Percentiles rank a stretch among this genome's conserved stretches.
These are phyloP conservation scores for Cryoendolithus antarcticus DNA, from an alignment of 2,329 filamentous ascomycete species.

Conservation along the genomic window DNA sequence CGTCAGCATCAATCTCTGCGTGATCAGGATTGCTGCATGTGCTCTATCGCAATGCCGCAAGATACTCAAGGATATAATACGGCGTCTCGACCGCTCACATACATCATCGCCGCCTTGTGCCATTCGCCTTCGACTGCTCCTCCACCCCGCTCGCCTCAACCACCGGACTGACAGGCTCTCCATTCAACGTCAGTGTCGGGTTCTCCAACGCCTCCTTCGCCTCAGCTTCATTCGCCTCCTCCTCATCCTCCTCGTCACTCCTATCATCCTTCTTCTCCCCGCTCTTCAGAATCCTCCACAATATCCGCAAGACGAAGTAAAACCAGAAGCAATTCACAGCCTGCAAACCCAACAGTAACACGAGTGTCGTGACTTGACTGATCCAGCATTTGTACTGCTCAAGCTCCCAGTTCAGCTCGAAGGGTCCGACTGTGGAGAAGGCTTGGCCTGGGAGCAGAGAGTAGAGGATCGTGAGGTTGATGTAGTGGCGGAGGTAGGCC, in stretches of 20 bases:
- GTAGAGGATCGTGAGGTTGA: constrained; percentile 66
- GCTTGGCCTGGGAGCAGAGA: constrained; percentile 54
- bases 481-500: constrained; percentile 81
- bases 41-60: no score
- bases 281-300: constrained; percentile 54
- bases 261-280: constrained; percentile 56
- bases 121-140: constrained; percentile 4
- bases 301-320: constrained; percentile 63
- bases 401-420: constrained; percentile 62
- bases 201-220: constrained; percentile 3
- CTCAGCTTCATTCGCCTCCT: constrained; percentile 20
- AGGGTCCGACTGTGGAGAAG: constrained; percentile 62
- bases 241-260: constrained; percentile 56
- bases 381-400: constrained; percentile 67
- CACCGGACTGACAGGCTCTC: constrained; percentile 8
- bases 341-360: constrained; percentile 55
- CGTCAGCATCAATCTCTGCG: no score
- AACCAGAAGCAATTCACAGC: constrained; percentile 73
- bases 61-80: no score
- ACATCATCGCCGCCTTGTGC: constrained; percentile 5
- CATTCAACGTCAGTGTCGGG: constrained; percentile 10
- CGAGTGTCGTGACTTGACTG: constrained; percentile 54
- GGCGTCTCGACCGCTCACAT: no score
- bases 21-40: no score
- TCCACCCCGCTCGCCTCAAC: constrained; percentile 7